Evolutionary conservation across 2,329 filamentous ascomycete genomes (phyloP), one percentile per base, ranked within the genome.

Genomic region (Colletotrichum eremochloae): DNA sequence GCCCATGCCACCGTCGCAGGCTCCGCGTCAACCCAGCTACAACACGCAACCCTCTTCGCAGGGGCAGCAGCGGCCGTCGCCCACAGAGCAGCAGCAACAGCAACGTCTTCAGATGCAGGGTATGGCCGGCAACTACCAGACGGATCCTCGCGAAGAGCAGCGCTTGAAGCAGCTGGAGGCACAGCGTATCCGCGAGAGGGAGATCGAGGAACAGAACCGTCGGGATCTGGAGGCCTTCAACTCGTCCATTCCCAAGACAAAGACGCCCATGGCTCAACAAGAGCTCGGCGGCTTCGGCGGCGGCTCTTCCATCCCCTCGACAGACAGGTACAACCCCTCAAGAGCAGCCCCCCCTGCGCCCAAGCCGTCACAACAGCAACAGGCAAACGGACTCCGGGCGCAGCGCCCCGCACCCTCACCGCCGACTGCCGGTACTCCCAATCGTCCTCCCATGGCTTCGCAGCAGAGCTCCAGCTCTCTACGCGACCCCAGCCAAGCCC

Each of bases 181-280:
- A 42, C 89, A 91, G 75, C 83, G 84, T 42, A 85, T 89, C 69
- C 82, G 85, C 44, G 84, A 86, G 74, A 83, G 84, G 53, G 88
- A 91, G 74, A 84, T 86, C 1, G 89, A 91, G 74, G 92, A 94
- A 76, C 89, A 91, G 77, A 88, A 88, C 66, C 88, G 93, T 67
- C 90, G 92, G 75, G 94, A 97, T 63, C 86, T 94, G 76, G 95
- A 96, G 79, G 94, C 91, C 24, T 98, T 97, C 82, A 97, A 98
- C 81, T 93, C 94, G 46, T 94, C 94, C 33, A 84, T 98, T 72
- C 96, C 95, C 42, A 93, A 97, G 85, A 91, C 88, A 74, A 94
- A 94, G 80, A 84, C 91, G 14, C 94, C 94, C 2, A 79, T 96
- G 75, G 95, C 95, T 42, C 94, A 98, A 81, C 95, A 98, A 82